Base-by-base conservation (phyloP, 2,329 filamentous ascomycete species). In the Trichoderma sp. region DNA sequence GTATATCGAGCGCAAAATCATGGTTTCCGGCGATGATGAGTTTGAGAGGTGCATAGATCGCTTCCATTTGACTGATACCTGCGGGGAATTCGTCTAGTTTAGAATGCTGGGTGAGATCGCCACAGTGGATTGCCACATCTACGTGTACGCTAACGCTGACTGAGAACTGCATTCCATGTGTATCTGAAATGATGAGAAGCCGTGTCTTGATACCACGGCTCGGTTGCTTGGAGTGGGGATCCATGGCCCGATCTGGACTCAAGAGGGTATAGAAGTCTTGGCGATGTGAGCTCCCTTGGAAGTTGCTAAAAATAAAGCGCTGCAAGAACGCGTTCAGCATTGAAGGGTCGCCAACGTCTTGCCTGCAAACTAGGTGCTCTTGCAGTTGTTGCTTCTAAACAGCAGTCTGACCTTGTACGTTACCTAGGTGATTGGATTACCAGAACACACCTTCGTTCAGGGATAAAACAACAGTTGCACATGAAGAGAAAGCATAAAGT, bases 11-110 rank as follows among this genome's bases (percentile, higher is more conserved):
- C 0, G 78, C 81, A 52, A 84, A 84, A 70, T 87, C 84, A 70
- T 87, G 84, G 63, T 86, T 87, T 0, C 85, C 84, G 2, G 84
- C 79, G 55, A 87, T 86, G 7, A 82, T 76, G 1, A 87, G 72
- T 67, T 86, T 87, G 4, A 85, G 74, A 0, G 82, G 79, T 0
- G 84, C 83, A 1, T 81, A 69, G 19, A 86, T 74, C 0, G 61
- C 62, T 10, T 77, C 72, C 0, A 87, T 76, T 0, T 83, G 73
- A 1, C 76, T 68, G 5, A 86, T 73, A 0, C 81, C 76, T 3
- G 73, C 70, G 27, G 71, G 73, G 55, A 81, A 83, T 56, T 84
- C 82, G 0, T 76, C 61, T 0, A 85, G 60, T 31, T 79, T 83
- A 0, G 83, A 85, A 27, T 78, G 74, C 0, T 81, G 72, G 0